Percentiles rank a stretch among this genome's conserved stretches.
Evolutionary conservation across 768 basidiomycete species (phyloP).

Genomic region (Serendipita sp.): DNA sequence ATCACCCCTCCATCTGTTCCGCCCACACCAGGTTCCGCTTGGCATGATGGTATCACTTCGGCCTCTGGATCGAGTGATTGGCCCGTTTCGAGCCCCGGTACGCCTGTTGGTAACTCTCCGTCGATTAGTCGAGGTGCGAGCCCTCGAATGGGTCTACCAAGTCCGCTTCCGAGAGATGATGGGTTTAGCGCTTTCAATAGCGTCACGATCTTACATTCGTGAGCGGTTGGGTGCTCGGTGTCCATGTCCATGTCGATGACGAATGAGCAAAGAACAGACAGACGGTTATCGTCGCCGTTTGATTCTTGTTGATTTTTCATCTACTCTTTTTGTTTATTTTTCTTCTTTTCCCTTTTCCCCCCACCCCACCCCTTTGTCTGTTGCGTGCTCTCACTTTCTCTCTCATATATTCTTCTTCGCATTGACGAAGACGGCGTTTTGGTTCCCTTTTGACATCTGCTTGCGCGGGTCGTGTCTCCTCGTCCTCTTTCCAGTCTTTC

Average conservation of each 20-base stretch:
- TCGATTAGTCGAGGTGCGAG: not conserved
- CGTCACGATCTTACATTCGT: constrained; percentile 4
- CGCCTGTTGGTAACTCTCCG: not conserved
- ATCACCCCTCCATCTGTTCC: not conserved
- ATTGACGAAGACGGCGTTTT: not conserved
- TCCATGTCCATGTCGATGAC: too few species aligned
- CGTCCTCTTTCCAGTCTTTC: too few species aligned
- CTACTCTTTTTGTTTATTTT: not conserved
- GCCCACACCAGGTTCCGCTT: not conserved
- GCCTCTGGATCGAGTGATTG: not conserved
- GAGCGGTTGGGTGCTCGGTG: not conserved
- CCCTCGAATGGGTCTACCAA: not conserved
- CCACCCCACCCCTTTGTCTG: not conserved
- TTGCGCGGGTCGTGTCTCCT: too few species aligned
- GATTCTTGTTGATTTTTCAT: not conserved
- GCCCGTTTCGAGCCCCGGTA: not conserved
- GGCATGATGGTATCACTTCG: constrained; percentile 2
- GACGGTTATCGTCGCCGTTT: too few species aligned
- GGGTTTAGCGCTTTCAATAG: constrained; percentile 1
- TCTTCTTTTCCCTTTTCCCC: not conserved
- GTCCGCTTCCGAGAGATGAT: not conserved
- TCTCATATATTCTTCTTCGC: not conserved
- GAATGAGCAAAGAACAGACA: not conserved
- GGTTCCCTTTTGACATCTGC: too few species aligned
- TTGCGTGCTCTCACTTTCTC: not conserved